Evolutionary conservation across 768 basidiomycete species (phyloP).

Genomic region (Phaeotremella skinneri): DNA sequence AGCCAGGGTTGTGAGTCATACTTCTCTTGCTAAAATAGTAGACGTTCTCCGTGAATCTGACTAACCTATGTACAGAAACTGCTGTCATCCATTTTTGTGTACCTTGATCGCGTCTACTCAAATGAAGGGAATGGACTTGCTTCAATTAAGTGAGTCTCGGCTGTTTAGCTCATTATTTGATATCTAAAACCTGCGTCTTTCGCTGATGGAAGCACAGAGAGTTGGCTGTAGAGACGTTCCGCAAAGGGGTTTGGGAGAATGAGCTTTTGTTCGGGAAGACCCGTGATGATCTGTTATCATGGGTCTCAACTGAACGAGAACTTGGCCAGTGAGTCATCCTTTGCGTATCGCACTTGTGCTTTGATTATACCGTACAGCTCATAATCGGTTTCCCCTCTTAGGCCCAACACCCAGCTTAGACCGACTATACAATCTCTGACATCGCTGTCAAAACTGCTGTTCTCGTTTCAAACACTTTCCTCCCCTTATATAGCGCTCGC

Average conservation of each 20-base stretch:
- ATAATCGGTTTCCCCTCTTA: neutral
- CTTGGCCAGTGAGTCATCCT: slow-evolving; percentile 12
- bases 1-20: slow-evolving; percentile 26
- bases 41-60: neutral
- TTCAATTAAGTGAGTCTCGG: slow-evolving; percentile 21
- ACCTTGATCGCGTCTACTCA: slow-evolving; percentile 37
- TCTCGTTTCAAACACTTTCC: slow-evolving; percentile 14
- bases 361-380: neutral
- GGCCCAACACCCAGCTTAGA: slow-evolving; percentile 10
- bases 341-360: neutral
- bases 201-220: too few species aligned
- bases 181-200: neutral
- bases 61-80: slow-evolving; percentile 19
- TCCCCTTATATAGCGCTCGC: slow-evolving; percentile 26
- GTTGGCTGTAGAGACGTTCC: slow-evolving; percentile 30
- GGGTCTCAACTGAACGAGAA: slow-evolving; percentile 30
- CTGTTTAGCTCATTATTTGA: slow-evolving; percentile 1
- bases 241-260: slow-evolving; percentile 38
- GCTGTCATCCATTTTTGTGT: slow-evolving; percentile 36
- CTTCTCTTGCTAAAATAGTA: neutral
- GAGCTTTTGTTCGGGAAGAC: slow-evolving; percentile 35
- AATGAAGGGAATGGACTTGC: slow-evolving; percentile 17
- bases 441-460: slow-evolving; percentile 18
- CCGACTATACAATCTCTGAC: slow-evolving; percentile 20
- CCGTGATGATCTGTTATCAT: slow-evolving; percentile 32